Evolutionary conservation across 257 asterid genomes (phyloP), one percentile per base, ranked within the genome.

Genomic region (Solanum dulcamara): DNA sequence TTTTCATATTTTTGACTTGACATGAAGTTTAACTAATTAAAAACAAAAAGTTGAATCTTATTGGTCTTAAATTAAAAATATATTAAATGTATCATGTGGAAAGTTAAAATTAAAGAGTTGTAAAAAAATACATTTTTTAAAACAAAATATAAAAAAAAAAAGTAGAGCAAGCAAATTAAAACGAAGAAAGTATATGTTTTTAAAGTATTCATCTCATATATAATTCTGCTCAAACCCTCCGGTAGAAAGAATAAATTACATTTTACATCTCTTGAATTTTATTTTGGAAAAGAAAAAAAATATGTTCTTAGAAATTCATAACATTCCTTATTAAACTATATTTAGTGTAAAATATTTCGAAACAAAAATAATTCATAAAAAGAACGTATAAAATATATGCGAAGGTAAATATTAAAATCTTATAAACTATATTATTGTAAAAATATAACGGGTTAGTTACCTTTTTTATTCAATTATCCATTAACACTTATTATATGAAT

Each of bases 251-350:
- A 51, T 51, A 51, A 51, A 51, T 51, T 51, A 51, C n/a, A 51
- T 17, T 51, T 51, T 51, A 51, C 6, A 51, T 51, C 59, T 51
- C 1, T 51, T 51, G 4, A 51, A 51, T 17, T 51, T 17, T 51
- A 51, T 51, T 51, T 51, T 51, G 10, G n/a, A 51, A 51, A 51
- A 44, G 50, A 44, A 44, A 44, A 44, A 4, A 5, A 37, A 3
- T 11, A 18, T 6, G 17, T 15, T 15, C 2, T 0, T 51, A 51
- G 5, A 17, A 1, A 51, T 17, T 51, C 59, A 51, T 51, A 60
- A 26, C 28, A 62, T 62, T 62, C 71, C 20, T 62, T 62, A 88
- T 91, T 89, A 89, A 90, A 90, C 30, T 28, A 81, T 55, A n/a
- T 24, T 60, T 26, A 24, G 70, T 60, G 35, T 28, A 62, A 62